Conservation (phyloP, 2,329 filamentous ascomycete species). For the Xylaria sp. region DNA sequence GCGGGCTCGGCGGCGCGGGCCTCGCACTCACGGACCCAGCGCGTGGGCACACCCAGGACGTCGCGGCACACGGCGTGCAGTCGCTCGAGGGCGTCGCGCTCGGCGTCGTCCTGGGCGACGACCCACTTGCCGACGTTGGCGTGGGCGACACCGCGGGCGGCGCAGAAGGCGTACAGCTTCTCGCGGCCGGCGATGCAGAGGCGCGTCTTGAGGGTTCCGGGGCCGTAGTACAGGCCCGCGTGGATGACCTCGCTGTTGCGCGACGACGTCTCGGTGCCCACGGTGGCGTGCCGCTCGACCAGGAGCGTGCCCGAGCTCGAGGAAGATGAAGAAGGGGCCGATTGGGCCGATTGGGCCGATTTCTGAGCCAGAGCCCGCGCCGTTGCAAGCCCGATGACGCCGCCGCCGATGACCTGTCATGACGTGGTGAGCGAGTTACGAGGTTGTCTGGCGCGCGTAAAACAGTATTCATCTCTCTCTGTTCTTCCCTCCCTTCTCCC, state of each 20-base stretch:
- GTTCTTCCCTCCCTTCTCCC: too few species aligned
- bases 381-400: constrained; percentile 82
- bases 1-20: constrained; percentile 75
- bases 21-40: constrained; percentile 74
- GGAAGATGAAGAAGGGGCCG: constrained; percentile 54
- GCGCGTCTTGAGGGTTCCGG: constrained; percentile 78
- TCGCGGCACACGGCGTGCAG: constrained; percentile 60
- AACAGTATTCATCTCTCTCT: too few species aligned
- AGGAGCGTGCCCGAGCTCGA: constrained; percentile 72
- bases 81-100: constrained; percentile 71
- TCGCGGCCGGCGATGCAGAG: constrained; percentile 83
- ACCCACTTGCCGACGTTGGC: constrained; percentile 91
- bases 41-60: constrained; percentile 71
- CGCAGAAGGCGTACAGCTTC: constrained; percentile 83
- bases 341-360: not conserved
- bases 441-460: too few species aligned
- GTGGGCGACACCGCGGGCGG: constrained; percentile 73
- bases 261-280: constrained; percentile 87
- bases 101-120: constrained; percentile 81
- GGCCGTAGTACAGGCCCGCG: constrained; percentile 90
- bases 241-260: constrained; percentile 98
- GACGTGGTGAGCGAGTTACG: constrained; percentile 16
- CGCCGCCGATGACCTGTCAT: constrained; percentile 65
- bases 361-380: constrained; percentile 74
- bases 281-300: constrained; percentile 79